Percentiles rank a stretch among this genome's conserved stretches.
Evolutionary conservation across 2,329 filamentous ascomycete species (phyloP).

Genomic region (Trichoderma afroharzianum): DNA sequence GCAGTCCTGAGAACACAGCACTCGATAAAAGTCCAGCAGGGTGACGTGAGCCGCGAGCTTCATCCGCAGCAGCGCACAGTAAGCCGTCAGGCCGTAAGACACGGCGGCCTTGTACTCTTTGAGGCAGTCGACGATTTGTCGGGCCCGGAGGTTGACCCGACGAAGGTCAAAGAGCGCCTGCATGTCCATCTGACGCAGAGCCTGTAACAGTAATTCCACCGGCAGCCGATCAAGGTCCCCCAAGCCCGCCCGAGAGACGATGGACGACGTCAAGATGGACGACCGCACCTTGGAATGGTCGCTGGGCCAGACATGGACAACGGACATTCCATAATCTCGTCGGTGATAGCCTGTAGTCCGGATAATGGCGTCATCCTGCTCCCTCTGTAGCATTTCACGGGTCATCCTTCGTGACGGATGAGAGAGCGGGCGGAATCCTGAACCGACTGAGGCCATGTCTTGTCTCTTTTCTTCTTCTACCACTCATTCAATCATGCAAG

Average conservation of each 20-base stretch:
- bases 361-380: constrained; percentile 11
- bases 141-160: neutral
- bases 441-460: neutral
- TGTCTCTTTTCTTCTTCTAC: neutral
- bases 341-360: neutral
- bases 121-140: constrained; percentile 2
- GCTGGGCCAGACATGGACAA: neutral
- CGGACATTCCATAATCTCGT: neutral
- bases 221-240: constrained; percentile 1
- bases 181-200: constrained; percentile 13
- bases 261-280: constrained; percentile 5
- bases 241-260: neutral
- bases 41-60: constrained; percentile 9
- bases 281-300: constrained; percentile 1
- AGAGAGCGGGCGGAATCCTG: neutral
- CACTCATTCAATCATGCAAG: constrained; percentile 1
- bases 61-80: constrained; percentile 10
- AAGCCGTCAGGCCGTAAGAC: neutral
- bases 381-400: neutral
- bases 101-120: constrained; percentile 18
- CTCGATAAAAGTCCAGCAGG: constrained; percentile 4
- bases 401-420: neutral
- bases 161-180: constrained; percentile 14
- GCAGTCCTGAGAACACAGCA: constrained; percentile 8
- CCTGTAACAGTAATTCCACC: constrained; percentile 3